Conservation (phyloP, 305 asterid genomes). For the Plantago lanceolata region DNA sequence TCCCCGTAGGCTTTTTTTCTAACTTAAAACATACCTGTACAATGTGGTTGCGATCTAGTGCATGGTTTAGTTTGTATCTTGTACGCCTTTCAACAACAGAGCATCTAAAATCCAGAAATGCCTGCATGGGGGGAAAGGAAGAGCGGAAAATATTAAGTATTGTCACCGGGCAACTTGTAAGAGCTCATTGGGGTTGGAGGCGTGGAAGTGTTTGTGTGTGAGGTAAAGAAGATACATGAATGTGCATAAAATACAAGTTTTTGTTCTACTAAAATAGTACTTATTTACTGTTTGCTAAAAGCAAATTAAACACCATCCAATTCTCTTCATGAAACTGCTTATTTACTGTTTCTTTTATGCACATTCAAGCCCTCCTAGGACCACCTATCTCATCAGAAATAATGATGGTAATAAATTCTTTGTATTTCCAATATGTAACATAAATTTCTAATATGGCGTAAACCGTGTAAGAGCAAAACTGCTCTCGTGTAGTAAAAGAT, state of each 20-base stretch:
- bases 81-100: constrained; percentile 93
- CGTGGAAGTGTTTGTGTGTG: background rate
- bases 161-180: background rate
- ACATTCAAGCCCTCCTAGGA: too few relatives aligned
- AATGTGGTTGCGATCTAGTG: constrained; percentile 84
- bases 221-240: background rate
- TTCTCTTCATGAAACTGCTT: constrained; percentile 13
- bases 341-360: background rate
- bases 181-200: too few relatives aligned
- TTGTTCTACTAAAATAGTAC: too few relatives aligned
- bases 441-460: background rate
- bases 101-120: constrained; percentile 90
- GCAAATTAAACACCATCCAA: constrained; percentile 13
- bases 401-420: too few relatives aligned
- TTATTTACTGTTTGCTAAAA: constrained; percentile 20
- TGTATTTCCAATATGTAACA: background rate
- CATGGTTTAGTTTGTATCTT: constrained; percentile 67
- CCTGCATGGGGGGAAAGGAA: constrained; percentile 43
- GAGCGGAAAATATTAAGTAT: too few relatives aligned
- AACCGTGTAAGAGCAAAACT: constrained; percentile 11
- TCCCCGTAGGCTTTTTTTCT: constrained; percentile 11
- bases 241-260: constrained; percentile 9
- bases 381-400: background rate
- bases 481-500: constrained; percentile 20
- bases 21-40: constrained; percentile 62